phyloP scores from a whole-genome alignment of 1,284 basidiomycete species.

The Inonotus obliquus region DNA sequence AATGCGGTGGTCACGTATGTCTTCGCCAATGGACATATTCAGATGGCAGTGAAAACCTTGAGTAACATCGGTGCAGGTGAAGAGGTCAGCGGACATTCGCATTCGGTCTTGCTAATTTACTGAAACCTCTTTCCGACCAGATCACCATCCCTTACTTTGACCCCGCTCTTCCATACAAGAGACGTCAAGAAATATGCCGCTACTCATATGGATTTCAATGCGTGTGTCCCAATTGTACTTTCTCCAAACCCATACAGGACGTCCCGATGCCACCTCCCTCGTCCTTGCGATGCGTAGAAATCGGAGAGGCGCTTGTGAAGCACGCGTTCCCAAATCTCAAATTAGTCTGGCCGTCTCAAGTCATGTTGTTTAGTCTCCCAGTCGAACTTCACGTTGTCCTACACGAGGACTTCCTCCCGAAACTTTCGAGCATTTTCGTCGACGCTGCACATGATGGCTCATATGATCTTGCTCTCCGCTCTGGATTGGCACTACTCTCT shows the following conservation, averaged over 20 bases:
- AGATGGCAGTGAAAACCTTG: conserved; percentile 61
- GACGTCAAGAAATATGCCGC: conserved; percentile 52
- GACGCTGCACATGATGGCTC: conserved; percentile 58
- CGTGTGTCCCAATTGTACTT: conserved; percentile 49
- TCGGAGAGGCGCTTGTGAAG: conserved; percentile 3
- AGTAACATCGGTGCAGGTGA: conserved; percentile 49
- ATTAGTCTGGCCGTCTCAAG: conserved; percentile 23
- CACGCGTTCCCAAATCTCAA: conserved; percentile 11
- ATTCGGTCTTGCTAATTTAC: background rate
- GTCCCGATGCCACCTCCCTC: conserved; percentile 35
- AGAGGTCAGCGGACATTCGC: conserved; percentile 43
- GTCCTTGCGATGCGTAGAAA: conserved; percentile 28
- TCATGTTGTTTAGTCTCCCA: conserved; percentile 36
- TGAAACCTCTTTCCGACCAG: conserved; percentile 32
- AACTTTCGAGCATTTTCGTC: conserved; percentile 58
- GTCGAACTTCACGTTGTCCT: conserved; percentile 38
- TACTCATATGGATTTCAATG: conserved; percentile 67
- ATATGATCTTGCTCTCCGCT: conserved; percentile 46
- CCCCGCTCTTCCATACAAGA: conserved; percentile 56
- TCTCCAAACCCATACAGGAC: conserved; percentile 32
- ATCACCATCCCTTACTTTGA: conserved; percentile 71
- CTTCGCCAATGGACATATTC: conserved; percentile 36
- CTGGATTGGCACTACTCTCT: conserved; percentile 54
- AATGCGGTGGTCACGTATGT: conserved; percentile 63
- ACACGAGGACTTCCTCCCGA: conserved; percentile 54